A percentile compares a stretch with the other conserved stretches of the same genome.
Evolutionary conservation across 2,329 filamentous ascomycete species (phyloP).

Genomic region (Ceratocystis huliohia): DNA sequence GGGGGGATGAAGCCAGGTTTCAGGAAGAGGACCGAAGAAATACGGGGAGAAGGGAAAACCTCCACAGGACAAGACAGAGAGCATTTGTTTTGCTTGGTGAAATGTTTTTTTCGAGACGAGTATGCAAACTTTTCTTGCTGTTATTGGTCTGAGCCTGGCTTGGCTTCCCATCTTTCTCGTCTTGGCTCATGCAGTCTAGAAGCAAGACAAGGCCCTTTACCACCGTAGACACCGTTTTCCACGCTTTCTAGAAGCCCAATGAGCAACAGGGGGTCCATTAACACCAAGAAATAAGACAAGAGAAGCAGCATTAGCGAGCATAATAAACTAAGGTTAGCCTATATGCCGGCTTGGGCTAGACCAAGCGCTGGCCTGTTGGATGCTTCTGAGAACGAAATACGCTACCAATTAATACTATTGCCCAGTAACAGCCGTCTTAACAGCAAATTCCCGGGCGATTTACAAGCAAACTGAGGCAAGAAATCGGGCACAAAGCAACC

Average conservation of each 20-base stretch:
- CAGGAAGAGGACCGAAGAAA: not conserved
- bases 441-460: too few relatives aligned
- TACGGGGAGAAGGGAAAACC: not conserved
- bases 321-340: conserved; percentile 7
- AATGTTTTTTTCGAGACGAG: not conserved
- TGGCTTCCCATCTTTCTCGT: not conserved
- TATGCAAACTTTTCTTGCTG: not conserved
- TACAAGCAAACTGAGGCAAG: not conserved
- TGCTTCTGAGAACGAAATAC: not conserved
- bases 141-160: not conserved
- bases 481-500: not conserved
- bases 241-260: conserved; percentile 5
- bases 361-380: not conserved
- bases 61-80: not conserved
- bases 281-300: conserved; percentile 7
- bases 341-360: not conserved
- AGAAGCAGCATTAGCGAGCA: not conserved
- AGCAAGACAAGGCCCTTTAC: not conserved
- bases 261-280: not conserved
- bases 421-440: not conserved
- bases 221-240: not conserved
- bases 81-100: not conserved
- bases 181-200: not conserved
- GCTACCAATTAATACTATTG: not conserved
- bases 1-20: not conserved